Conservation (phyloP, 2,329 filamentous ascomycete genomes). For the Cladosporium sp. region DNA sequence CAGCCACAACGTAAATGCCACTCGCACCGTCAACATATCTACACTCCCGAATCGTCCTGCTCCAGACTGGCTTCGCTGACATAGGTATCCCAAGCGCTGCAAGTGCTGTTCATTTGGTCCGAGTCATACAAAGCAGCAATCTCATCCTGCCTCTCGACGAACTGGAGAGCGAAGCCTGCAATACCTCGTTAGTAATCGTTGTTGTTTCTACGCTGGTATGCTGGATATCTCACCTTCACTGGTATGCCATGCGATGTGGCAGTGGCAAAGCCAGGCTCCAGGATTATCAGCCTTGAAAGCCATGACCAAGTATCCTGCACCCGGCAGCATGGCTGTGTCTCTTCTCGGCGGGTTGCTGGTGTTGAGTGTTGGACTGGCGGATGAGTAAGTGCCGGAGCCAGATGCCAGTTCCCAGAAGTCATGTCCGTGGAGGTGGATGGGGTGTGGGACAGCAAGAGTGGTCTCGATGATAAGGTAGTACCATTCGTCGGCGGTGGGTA, state of each 20-base stretch:
- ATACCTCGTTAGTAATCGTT: neutral
- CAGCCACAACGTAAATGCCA: neutral
- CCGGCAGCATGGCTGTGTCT: slow-evolving; percentile 37
- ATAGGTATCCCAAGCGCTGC: slow-evolving; percentile 2
- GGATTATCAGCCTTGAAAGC: slow-evolving; percentile 38
- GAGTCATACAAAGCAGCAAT: slow-evolving; percentile 4
- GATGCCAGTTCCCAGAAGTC: slow-evolving; percentile 46
- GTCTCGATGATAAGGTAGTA: slow-evolving; percentile 43
- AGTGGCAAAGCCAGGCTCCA: slow-evolving; percentile 33
- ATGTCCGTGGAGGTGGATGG: slow-evolving; percentile 30
- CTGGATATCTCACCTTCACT: slow-evolving; percentile 22
- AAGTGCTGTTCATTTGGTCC: slow-evolving; percentile 1
- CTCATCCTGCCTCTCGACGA: slow-evolving; percentile 25
- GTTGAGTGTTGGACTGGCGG: slow-evolving; percentile 31
- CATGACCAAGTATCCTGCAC: slow-evolving; percentile 35
- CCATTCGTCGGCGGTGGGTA: slow-evolving; percentile 37
- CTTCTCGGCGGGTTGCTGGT: slow-evolving; percentile 35
- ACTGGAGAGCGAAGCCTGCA: slow-evolving; percentile 29
- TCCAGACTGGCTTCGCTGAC: neutral
- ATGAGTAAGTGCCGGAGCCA: slow-evolving; percentile 40
- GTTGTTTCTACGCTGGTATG: too few relatives aligned
- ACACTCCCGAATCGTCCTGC: slow-evolving; percentile 14
- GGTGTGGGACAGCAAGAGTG: slow-evolving; percentile 34
- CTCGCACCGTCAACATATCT: neutral
- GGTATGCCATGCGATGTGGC: slow-evolving; percentile 37